Evolutionary conservation across 257 asterid genomes (phyloP), one percentile per base, ranked within the genome.

Genomic region (Solanum bulbocastanum): DNA sequence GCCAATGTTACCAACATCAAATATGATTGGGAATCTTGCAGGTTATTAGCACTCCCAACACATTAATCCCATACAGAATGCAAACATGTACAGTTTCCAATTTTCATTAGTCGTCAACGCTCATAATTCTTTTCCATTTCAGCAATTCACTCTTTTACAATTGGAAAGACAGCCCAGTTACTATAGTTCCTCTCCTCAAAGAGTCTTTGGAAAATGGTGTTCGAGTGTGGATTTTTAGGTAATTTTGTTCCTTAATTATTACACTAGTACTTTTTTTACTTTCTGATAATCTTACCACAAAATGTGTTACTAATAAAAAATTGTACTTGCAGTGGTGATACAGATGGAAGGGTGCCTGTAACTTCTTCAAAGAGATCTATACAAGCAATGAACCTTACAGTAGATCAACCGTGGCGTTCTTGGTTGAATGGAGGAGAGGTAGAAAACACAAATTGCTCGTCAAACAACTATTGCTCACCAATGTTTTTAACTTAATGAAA

Each of bases 151-250:
- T 88, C 20, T n/a, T 13, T 8, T 2, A 5, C 30, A 23, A 56
- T 1, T 88, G 87, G 89, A 49, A 25, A 15, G 89, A 88, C 35
- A 69, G 74, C 32, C 65, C 87, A 11, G 6, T 15, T 5, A 71
- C 74, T 18, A 37, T 88, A 52, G 73, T 88, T 73, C 87, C 89
- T 20, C 89, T 83, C 23, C 81, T 88, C 39, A 20, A 40, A 4
- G 87, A 88, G 37, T 88, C 86, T 88, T 30, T 88, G 40, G 87
- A 25, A 22, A 72, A 88, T 18, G 85, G 85, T n/a, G 68, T 88
- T 72, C 87, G 78, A 71, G 89, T 88, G 20, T 88, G 89, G 89
- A 30, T 88, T 11, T 83, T 88, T 83, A 88, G 89, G 89, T 88
- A 82, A 44, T 23, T 79, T 78, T 76, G 5, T n/a, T 86, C 6